A percentile compares a stretch with the other conserved stretches of the same genome.
Conservation (phyloP, 1,139 yeast species). For the Diutina mesorugosa region DNA sequence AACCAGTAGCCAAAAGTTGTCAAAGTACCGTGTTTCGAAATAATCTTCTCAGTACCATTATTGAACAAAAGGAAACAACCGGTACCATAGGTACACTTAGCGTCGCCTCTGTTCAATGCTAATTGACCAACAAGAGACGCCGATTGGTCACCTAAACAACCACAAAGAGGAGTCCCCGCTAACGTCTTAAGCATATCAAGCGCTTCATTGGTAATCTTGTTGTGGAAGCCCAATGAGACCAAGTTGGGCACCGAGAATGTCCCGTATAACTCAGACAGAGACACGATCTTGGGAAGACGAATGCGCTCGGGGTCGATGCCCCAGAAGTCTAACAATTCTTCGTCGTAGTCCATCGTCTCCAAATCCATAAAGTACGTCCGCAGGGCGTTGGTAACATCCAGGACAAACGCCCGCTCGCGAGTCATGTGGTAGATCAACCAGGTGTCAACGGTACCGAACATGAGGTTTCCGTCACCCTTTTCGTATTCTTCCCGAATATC, state of each 20-base stretch:
- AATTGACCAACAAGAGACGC: slow-evolving; percentile 90
- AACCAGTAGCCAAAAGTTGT: slow-evolving; percentile 89
- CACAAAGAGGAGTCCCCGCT: slow-evolving; percentile 63
- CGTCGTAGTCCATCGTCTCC: slow-evolving; percentile 65
- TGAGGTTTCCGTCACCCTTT: slow-evolving; percentile 54
- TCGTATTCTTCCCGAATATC: slow-evolving; percentile 62
- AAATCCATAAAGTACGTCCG: slow-evolving; percentile 87
- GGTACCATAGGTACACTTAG: slow-evolving; percentile 96
- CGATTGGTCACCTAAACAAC: slow-evolving; percentile 90
- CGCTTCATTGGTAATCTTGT: slow-evolving; percentile 38
- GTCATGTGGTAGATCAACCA: slow-evolving; percentile 88
- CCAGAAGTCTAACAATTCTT: slow-evolving; percentile 66
- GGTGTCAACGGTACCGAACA: slow-evolving; percentile 92
- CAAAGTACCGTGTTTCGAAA: slow-evolving; percentile 68
- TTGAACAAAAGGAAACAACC: slow-evolving; percentile 88
- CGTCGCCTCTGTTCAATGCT: slow-evolving; percentile 74
- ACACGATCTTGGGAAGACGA: slow-evolving; percentile 65
- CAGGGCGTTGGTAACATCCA: slow-evolving; percentile 87
- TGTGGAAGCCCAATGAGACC: slow-evolving; percentile 36
- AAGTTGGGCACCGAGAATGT: slow-evolving; percentile 49
- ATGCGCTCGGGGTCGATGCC: slow-evolving; percentile 60
- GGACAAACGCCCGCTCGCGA: slow-evolving; percentile 54
- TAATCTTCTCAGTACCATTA: slow-evolving; percentile 58
- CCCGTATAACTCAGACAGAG: slow-evolving; percentile 75
- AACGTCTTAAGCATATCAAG: slow-evolving; percentile 36